phyloP scores from a whole-genome alignment of 768 basidiomycete genomes.

The Kwoniella sp. region DNA sequence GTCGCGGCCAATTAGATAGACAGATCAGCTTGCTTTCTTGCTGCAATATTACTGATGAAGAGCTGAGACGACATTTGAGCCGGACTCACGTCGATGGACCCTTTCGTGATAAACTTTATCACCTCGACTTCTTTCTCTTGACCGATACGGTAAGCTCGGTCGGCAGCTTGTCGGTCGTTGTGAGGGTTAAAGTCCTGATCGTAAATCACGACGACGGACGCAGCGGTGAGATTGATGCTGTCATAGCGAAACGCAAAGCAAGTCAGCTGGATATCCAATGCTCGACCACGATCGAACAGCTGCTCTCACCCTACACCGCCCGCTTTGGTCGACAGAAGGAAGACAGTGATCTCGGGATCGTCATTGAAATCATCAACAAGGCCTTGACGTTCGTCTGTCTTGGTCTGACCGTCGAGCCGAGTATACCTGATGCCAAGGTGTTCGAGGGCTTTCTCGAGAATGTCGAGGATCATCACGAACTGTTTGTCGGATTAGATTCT shows the following conservation, averaged over 20 bases:
- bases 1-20: no score
- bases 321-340: constrained; percentile 88
- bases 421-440: constrained; percentile 73
- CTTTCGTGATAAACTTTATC: constrained; percentile 85
- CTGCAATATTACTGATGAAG: background rate
- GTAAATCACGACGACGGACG: constrained; percentile 89
- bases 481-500: constrained; percentile 84
- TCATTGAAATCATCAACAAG: constrained; percentile 95
- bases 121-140: constrained; percentile 80
- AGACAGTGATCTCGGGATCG: constrained; percentile 81
- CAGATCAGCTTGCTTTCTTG: constrained; percentile 22
- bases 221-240: constrained; percentile 93
- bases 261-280: background rate
- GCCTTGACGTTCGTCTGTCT: constrained; percentile 88
- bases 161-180: constrained; percentile 96
- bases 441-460: constrained; percentile 79
- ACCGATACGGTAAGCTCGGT: constrained; percentile 89
- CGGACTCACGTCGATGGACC: constrained; percentile 71
- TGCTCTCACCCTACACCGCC: constrained; percentile 58
- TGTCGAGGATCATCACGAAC: constrained; percentile 96
- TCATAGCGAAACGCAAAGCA: no score
- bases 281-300: background rate
- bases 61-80: background rate
- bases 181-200: constrained; percentile 94
- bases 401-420: constrained; percentile 86